Evolutionary conservation across 192 early-diverging fungal genomes (phyloP), one percentile per base, ranked within the genome.

Genomic region (Coemansia sp.): DNA sequence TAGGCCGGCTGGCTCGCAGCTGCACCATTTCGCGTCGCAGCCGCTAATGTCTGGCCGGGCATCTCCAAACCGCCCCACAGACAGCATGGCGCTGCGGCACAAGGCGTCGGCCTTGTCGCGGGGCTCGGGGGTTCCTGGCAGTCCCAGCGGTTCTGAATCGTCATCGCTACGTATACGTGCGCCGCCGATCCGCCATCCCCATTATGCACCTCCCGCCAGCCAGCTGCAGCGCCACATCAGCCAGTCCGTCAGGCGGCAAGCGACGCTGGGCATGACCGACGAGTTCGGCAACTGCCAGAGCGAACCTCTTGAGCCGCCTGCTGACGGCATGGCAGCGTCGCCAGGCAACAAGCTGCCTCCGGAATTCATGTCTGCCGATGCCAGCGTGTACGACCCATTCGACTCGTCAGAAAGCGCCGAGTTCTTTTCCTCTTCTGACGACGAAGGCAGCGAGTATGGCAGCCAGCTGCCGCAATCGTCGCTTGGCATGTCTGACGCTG

Each of bases 401-500:
- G 80, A 77, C 43, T 72, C 68, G 2, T 74, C 75, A 2, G 80
- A 81, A 26, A 78, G 75, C 43, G 74, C 69, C 64, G 80, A 81
- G 56, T 81, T 78, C 48, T 81, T 79, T 36, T 69, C 76, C 15
- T 76, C 74, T 15, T 50, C 56, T 1, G 66, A 72, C 31, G 66
- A 67, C 51, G 44, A 40, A 11, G 76, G 57, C 44, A 69, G 69
- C 59, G 62, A 69, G 57, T 79, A 71, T 53, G 76, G 66, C 23
- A 56, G 58, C 40, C 49, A 59, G 6, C 34, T 21, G 10, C 52
- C 37, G 41, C 40, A 26, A 0, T 21, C 18, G 4, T n/a, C 43
- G 32, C 36, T 37, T 32, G 54, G 30, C 43, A 42, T 40, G 54
- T 20, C 40, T 4, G 32, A 30, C 12, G 42, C 28, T 15, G 40